These are phyloP conservation scores for Penicillium turbatum DNA, from an alignment of 495 filamentous ascomycete species.

Conservation along the genomic window DNA sequence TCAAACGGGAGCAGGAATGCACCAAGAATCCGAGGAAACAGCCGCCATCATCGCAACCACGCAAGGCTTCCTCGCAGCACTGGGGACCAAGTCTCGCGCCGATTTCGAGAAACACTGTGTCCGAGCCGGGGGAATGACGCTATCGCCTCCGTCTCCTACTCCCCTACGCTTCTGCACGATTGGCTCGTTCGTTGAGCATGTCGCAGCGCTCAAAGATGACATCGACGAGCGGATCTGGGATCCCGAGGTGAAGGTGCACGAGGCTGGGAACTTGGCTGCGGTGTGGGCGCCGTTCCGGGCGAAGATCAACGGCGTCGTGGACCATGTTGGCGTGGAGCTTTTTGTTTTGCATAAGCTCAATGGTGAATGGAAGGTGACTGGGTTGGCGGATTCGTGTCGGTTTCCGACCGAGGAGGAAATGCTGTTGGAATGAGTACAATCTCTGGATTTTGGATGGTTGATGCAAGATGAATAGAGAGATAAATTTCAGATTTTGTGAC, in stretches of 20 bases:
- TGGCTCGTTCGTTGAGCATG: conserved; percentile 36
- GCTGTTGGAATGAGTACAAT: conserved; percentile 19
- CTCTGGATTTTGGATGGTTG: not conserved
- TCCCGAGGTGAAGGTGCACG: conserved; percentile 34
- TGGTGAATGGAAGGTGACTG: conserved; percentile 40
- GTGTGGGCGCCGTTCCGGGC: conserved; percentile 42
- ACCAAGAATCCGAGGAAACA: conserved; percentile 18
- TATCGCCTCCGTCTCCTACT: conserved; percentile 31
- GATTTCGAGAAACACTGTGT: conserved; percentile 40
- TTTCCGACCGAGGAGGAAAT: conserved; percentile 35
- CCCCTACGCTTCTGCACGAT: conserved; percentile 40
- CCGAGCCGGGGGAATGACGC: conserved; percentile 37
- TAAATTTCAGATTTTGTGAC: not conserved
- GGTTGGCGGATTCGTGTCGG: conserved; percentile 39
- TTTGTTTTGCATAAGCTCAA: conserved; percentile 38
- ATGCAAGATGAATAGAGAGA: not conserved
- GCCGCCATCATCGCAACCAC: conserved; percentile 32
- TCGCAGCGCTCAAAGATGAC: conserved; percentile 28
- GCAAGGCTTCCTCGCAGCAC: conserved; percentile 33
- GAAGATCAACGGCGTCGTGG: conserved; percentile 37
- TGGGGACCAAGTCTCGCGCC: conserved; percentile 29
- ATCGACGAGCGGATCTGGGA: conserved; percentile 41
- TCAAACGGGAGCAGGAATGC: not conserved
- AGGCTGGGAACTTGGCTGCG: conserved; percentile 29
- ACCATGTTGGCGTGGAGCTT: conserved; percentile 41